phyloP scores from a whole-genome alignment of 441 rosid genomes.

The Erodium chrysanthum region DNA sequence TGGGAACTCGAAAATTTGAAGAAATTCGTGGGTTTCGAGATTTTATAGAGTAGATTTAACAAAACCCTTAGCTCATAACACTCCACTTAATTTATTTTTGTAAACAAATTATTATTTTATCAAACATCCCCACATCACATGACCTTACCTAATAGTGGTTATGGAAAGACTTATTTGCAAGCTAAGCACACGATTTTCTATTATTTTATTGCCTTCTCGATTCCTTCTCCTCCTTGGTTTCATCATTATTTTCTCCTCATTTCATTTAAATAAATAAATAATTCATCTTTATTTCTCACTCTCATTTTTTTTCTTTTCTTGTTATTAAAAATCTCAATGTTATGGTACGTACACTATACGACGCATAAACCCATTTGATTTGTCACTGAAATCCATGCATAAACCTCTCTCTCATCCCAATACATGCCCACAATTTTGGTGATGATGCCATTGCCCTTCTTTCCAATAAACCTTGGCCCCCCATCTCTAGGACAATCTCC shows the following conservation, averaged over 20 bases:
- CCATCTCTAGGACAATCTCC: background rate
- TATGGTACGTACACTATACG: constrained; percentile 30
- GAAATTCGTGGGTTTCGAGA: too few species aligned
- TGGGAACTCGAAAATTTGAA: too few species aligned
- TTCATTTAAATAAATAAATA: background rate
- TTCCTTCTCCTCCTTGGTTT: constrained; percentile 19
- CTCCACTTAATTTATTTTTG: too few species aligned
- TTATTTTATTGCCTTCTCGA: constrained; percentile 10
- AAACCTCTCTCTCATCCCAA: background rate
- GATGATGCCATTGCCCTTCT: background rate
- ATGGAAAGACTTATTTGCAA: constrained; percentile 26
- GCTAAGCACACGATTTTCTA: constrained; percentile 14
- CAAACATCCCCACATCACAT: constrained; percentile 25
- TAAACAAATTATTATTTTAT: too few species aligned
- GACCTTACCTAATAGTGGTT: too few species aligned
- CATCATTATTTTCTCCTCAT: background rate
- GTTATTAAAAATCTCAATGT: background rate
- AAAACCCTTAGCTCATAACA: too few species aligned
- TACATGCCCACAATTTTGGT: background rate
- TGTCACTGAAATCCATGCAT: constrained; percentile 38
- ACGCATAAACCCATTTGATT: constrained; percentile 22
- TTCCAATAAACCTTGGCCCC: constrained; percentile 3
- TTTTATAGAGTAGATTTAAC: too few species aligned
- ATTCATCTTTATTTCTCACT: background rate
- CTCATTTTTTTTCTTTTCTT: background rate